phyloP scores from a whole-genome alignment of 73 alveolate species.

The Paramecium primaurelia region DNA sequence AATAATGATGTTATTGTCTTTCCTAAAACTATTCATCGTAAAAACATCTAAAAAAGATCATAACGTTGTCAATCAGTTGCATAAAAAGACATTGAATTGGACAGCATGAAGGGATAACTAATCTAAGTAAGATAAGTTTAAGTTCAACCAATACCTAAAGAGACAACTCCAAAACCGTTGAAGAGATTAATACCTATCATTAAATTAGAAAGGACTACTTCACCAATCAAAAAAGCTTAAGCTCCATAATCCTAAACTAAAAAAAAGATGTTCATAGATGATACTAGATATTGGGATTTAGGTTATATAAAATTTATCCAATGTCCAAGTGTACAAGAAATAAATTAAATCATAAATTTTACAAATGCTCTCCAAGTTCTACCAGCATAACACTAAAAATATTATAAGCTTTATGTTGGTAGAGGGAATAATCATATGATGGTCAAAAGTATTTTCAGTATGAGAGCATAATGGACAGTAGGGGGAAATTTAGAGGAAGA shows the following conservation, averaged over 20 bases:
- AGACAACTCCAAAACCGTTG: constrained; percentile 13
- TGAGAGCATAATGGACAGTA: background rate
- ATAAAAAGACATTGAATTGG: constrained; percentile 1
- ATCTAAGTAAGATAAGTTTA: background rate
- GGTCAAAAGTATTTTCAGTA: background rate
- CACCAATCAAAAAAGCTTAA: background rate
- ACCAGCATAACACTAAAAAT: constrained; percentile 42
- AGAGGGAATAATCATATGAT: constrained; percentile 51
- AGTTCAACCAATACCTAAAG: constrained; percentile 6
- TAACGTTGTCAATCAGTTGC: constrained; percentile 26
- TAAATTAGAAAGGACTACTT: constrained; percentile 2
- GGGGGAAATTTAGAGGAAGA: background rate
- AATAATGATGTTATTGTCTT: background rate
- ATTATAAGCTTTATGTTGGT: constrained; percentile 38
- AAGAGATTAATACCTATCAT: background rate
- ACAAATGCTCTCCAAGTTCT: constrained; percentile 9
- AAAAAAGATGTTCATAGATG: background rate
- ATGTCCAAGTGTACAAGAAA: background rate
- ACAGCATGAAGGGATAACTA: background rate
- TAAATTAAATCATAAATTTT: background rate
- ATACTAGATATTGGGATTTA: constrained; percentile 13
- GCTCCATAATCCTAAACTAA: background rate
- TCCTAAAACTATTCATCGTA: background rate
- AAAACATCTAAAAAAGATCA: background rate
- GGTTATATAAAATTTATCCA: background rate